These are phyloP conservation scores for Capsella rubella DNA, from an alignment of 441 rosid genomes.

Conservation along the genomic window DNA sequence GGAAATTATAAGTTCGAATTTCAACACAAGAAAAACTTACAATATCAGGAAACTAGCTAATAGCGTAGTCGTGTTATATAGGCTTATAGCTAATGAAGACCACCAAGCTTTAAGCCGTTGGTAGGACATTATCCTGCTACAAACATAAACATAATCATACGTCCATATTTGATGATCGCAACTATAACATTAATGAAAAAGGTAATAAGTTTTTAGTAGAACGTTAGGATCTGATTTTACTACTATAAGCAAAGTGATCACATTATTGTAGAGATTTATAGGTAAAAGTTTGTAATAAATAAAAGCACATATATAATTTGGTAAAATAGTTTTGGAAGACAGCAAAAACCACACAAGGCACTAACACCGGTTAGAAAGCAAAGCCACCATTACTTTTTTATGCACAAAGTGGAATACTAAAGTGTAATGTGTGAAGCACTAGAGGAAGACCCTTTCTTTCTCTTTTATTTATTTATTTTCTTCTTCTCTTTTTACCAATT, in stretches of 20 bases:
- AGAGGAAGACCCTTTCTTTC: slow-evolving; percentile 25
- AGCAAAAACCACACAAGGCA: slow-evolving; percentile 39
- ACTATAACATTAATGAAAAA: neutral
- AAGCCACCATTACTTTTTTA: slow-evolving; percentile 41
- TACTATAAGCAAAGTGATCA: slow-evolving; percentile 10
- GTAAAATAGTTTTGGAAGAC: slow-evolving; percentile 41
- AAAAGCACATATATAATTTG: slow-evolving; percentile 16
- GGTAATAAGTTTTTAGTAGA: neutral
- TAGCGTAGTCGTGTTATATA: neutral
- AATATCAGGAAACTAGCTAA: neutral
- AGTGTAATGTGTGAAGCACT: slow-evolving; percentile 41
- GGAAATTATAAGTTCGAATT: neutral
- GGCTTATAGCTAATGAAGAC: no score
- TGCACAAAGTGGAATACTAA: slow-evolving; percentile 37
- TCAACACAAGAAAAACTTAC: neutral
- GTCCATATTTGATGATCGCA: neutral
- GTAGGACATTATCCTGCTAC: neutral
- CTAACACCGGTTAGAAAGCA: slow-evolving; percentile 45
- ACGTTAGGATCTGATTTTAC: slow-evolving; percentile 24
- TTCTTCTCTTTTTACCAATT: slow-evolving; percentile 22
- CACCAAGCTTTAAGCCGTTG: neutral
- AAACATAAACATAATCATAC: neutral
- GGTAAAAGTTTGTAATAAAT: neutral
- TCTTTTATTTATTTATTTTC: neutral
- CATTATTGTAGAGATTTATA: neutral